Base-by-base conservation (phyloP, 495 filamentous ascomycete genomes). In the Penicillium tannophilum region DNA sequence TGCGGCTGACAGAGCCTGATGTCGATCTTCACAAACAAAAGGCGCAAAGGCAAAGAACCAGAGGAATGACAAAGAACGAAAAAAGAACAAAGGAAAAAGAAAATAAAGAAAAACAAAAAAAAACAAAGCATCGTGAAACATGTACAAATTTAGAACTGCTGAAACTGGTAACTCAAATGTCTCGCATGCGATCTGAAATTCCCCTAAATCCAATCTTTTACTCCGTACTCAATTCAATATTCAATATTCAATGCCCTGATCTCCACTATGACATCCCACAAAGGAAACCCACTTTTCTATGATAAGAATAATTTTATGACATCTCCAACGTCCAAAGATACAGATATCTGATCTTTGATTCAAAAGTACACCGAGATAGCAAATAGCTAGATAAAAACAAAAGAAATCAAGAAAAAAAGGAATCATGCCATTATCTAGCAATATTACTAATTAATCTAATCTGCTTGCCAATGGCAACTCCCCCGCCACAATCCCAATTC, bases 1-100 rank as follows among this genome's bases (percentile, higher is more conserved):
- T 47, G 45, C 50, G 33, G 26, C 31, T 55, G 54, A 49, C 20
- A 16, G 49, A 51, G 48, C 30, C 28, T 20, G 49, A 52, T 39
- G 49, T 5, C 20, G 49, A 41, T 36, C 49, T 51, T 52, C 30
- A 23, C 20, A 30, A 28, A n/a, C 7, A 28, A 30, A 24, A 30
- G 28, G 26, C 23, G 24, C 24, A 48, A 30, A 48, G 16, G 24
- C 24, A 48, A 30, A 48, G 16, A 14, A 28, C 19, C n/a, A 20
- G 24, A 47, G 28, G 23, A 47, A 14, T 14, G 20, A 14, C 20
- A 11, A 9, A n/a, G 9, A 17, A 6, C 23, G 8, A 6, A 5
- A 17, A 6, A 5, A 49, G 24, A 31, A 31, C 14, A 49, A 49
- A n/a, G 4, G 19, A 47, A 26, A 26, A 16, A 26, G 4, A 11